Evolutionary conservation across 176 grass and related monocot genomes (phyloP).

Genomic region (Musa troglodytarum): DNA sequence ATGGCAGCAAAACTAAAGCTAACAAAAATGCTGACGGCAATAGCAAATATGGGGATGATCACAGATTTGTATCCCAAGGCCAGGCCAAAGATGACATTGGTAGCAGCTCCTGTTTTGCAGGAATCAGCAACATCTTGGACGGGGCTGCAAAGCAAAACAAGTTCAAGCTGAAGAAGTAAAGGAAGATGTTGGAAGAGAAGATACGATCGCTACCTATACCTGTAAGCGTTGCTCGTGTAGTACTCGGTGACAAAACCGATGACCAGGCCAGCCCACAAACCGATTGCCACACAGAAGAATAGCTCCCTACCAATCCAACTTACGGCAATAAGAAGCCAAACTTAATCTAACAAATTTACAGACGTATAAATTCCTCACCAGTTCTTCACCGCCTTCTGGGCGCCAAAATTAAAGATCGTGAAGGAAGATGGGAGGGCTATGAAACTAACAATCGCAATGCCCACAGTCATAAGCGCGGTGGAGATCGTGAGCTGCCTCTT

Average conservation of each 20-base stretch:
- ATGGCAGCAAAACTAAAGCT: not conserved
- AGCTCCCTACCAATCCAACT: no score
- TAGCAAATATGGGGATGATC: not conserved
- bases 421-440: not conserved
- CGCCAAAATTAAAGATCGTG: not conserved
- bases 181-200: not conserved
- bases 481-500: not conserved
- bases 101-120: slow-evolving; percentile 1
- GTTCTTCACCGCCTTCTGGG: not conserved
- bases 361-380: not conserved
- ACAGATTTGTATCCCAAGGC: not conserved
- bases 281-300: no score
- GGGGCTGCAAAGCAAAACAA: not conserved
- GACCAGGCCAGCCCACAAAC: not conserved
- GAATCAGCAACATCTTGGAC: slow-evolving; percentile 4
- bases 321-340: no score
- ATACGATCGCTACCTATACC: not conserved
- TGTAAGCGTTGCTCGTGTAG: not conserved
- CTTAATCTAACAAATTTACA: no score
- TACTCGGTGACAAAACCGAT: not conserved
- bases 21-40: not conserved
- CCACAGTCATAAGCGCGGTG: not conserved
- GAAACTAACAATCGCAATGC: not conserved
- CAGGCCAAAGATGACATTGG: slow-evolving; percentile 1
- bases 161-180: not conserved